Percentiles rank a stretch among this genome's conserved stretches.
Evolutionary conservation across 1,284 basidiomycete species (phyloP).

Genomic region (Gastroboletus turbinatus): DNA sequence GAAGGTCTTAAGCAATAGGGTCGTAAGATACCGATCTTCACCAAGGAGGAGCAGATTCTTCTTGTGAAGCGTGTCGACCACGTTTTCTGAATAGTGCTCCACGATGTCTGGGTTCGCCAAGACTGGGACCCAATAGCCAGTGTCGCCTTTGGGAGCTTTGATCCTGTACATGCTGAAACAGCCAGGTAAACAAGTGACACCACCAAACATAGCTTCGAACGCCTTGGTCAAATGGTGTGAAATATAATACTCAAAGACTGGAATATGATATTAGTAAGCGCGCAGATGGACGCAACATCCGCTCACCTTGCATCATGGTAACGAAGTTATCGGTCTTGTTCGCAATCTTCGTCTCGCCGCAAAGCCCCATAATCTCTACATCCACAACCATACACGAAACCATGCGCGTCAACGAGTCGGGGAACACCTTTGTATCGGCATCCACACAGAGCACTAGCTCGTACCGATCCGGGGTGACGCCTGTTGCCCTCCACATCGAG

Average conservation of each 20-base stretch:
- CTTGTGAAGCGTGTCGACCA: constrained; percentile 98
- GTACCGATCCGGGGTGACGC: constrained; percentile 95
- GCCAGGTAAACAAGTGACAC: constrained; percentile 98
- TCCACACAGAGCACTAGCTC: constrained; percentile 97
- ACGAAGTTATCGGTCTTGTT: constrained; percentile 99
- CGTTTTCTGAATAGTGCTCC: constrained; percentile 96
- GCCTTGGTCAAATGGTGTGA: constrained; percentile 99
- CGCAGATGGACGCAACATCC: not conserved
- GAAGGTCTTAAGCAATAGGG: constrained; percentile 96
- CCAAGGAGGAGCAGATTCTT: constrained; percentile 97
- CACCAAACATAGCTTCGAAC: constrained; percentile 99
- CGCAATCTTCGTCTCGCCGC: constrained; percentile 98
- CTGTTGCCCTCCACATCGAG: constrained; percentile 91
- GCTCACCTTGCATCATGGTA: constrained; percentile 93
- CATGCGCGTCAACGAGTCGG: constrained; percentile 90
- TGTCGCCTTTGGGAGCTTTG: constrained; percentile 92
- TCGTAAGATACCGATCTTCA: constrained; percentile 98
- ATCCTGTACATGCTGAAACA: constrained; percentile 99
- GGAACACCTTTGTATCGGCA: constrained; percentile 98
- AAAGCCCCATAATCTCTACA: constrained; percentile 97
- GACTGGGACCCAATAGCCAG: constrained; percentile 97
- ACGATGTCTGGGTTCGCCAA: constrained; percentile 97
- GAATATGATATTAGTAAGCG: constrained; percentile 7
- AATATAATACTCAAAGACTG: constrained; percentile 99
- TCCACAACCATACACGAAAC: constrained; percentile 95